phyloP scores from a whole-genome alignment of 2,329 filamentous ascomycete species.

The Apiospora saccharicola region DNA sequence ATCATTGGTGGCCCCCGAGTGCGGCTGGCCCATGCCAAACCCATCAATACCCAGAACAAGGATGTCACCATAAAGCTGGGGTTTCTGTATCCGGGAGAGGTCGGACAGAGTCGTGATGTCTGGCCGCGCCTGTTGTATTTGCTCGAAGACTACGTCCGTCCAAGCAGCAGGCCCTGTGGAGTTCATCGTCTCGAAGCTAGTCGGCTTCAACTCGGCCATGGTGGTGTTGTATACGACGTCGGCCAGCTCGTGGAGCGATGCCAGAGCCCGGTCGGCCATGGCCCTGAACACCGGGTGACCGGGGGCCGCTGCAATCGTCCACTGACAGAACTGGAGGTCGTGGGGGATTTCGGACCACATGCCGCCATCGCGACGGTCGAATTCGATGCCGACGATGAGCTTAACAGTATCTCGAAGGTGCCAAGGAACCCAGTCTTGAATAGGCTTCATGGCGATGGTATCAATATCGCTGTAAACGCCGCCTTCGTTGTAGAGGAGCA shows the following conservation, averaged over 20 bases:
- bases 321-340: constrained; percentile 45
- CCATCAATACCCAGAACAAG: constrained; percentile 39
- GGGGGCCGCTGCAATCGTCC: constrained; percentile 45
- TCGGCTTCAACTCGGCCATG: constrained; percentile 30
- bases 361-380: constrained; percentile 38
- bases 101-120: constrained; percentile 29
- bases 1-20: constrained; percentile 40
- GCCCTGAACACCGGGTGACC: constrained; percentile 41
- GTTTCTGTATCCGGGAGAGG: constrained; percentile 29
- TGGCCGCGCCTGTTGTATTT: constrained; percentile 35
- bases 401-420: constrained; percentile 33
- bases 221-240: constrained; percentile 17
- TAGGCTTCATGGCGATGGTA: constrained; percentile 49
- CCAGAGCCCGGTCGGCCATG: constrained; percentile 37
- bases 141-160: constrained; percentile 41
- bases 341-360: constrained; percentile 40
- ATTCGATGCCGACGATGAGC: constrained; percentile 43
- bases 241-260: constrained; percentile 33
- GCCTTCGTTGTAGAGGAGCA: constrained; percentile 72
- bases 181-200: constrained; percentile 42
- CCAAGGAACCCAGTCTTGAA: constrained; percentile 61
- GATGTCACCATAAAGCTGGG: constrained; percentile 31
- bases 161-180: constrained; percentile 43
- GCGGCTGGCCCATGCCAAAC: constrained; percentile 40
- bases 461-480: constrained; percentile 58